Evolutionary conservation across 371 early-diverging fungal genomes (phyloP), one percentile per base, ranked within the genome.

Genomic region (Sporodiniella umbellata): DNA sequence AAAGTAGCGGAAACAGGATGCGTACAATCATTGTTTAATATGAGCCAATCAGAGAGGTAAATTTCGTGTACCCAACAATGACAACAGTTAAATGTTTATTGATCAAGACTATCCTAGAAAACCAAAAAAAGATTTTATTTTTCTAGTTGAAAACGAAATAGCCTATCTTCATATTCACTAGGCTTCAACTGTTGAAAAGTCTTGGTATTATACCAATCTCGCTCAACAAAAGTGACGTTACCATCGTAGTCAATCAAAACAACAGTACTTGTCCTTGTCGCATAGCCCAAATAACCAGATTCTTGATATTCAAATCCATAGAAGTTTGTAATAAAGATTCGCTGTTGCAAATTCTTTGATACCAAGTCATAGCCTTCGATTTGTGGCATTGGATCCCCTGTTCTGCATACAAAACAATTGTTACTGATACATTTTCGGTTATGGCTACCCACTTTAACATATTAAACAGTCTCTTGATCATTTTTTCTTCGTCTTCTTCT

Each of bases 221-320:
- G 54, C 40, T 80, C 80, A 10, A 70, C 42, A 53, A 78, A 80
- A 2, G 65, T 60, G 8, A 62, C 67, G 22, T 60, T 40, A 17
- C 63, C 66, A 10, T 73, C 54, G 18, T 73, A 66, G 42, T 81
- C 82, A 15, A 84, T 71, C 15, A 84, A 47, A 0, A 79, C 64
- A 14, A 84, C 55, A 0, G 82, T 74, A 23, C 78, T 79, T 4
- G 80, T 71, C 21, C 78, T 61, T n/a, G 82, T 84, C 18, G 66
- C 78, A 58, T 78, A 81, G 1, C 48, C 17, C 0, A 42, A 22
- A 0, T 42, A 37, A 17, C 48, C 39, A 4, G 37, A 4, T 8
- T 14, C 42, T 17, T 11, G 10, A 11, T 24, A 25, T 30, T 2
- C 40, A 15, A 38, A 51, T 33, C 44, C 61, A 33, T 26, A 37